These are phyloP conservation scores for Penicillium riverlandense DNA, from an alignment of 495 filamentous ascomycete genomes.

Conservation along the genomic window DNA sequence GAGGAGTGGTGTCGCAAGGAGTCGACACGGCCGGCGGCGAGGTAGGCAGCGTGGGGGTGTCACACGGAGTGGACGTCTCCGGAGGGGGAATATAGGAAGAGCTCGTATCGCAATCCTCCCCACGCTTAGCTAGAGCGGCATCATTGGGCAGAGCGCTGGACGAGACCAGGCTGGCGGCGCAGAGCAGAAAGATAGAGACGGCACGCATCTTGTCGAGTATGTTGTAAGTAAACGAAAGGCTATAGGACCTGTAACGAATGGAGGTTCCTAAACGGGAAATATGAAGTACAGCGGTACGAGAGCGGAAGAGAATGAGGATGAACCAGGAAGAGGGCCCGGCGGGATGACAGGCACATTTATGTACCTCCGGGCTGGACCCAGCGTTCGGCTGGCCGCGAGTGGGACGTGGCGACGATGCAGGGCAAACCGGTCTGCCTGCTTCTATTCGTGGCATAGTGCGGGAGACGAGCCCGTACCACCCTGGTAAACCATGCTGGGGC, in stretches of 20 bases:
- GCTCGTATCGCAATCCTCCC: too few species aligned
- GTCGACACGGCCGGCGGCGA: neutral
- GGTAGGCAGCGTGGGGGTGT: neutral
- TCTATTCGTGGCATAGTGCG: too few species aligned
- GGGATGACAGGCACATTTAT: neutral
- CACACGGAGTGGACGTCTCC: conserved; percentile 6
- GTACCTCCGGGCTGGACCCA: neutral
- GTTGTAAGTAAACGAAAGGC: conserved; percentile 9
- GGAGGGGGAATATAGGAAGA: neutral
- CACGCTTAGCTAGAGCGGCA: neutral
- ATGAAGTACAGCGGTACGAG: neutral
- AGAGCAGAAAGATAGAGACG: conserved; percentile 12
- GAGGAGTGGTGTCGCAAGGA: conserved; percentile 3
- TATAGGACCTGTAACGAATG: conserved; percentile 18
- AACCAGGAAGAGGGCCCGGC: neutral
- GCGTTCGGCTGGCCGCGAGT: too few species aligned
- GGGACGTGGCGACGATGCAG: too few species aligned
- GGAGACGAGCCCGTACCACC: too few species aligned
- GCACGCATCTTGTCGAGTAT: conserved; percentile 13
- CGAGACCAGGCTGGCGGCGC: conserved; percentile 14
- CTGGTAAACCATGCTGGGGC: too few species aligned
- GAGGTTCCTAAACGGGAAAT: conserved; percentile 13
- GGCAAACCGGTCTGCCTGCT: too few species aligned
- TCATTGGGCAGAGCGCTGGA: conserved; percentile 8
- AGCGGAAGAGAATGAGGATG: too few species aligned